These are phyloP conservation scores for Phoenix roebelenii DNA, from an alignment of 176 grass and related monocot genomes.

Conservation along the genomic window DNA sequence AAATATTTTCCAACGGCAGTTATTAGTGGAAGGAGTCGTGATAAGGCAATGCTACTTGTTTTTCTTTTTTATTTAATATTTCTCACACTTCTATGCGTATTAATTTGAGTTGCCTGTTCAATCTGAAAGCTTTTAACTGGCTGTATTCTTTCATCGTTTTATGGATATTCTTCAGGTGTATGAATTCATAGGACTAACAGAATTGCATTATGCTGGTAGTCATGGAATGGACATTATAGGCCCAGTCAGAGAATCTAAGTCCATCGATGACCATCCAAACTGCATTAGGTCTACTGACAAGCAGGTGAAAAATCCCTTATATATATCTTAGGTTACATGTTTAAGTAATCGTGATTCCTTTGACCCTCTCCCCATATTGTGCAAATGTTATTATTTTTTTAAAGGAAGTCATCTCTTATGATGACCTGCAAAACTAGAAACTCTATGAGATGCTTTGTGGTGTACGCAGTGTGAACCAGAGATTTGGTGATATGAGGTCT, in stretches of 20 bases:
- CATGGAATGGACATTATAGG: constrained; percentile 95
- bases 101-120: too few species aligned
- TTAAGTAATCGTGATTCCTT: too few species aligned
- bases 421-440: too few species aligned
- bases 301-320: constrained; percentile 15
- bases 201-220: constrained; percentile 92
- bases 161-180: constrained; percentile 36
- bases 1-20: constrained; percentile 80
- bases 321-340: too few species aligned
- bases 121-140: background rate
- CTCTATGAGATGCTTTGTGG: too few species aligned
- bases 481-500: too few species aligned
- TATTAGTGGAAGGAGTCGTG: constrained; percentile 84
- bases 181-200: constrained; percentile 81
- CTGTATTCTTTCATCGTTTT: constrained; percentile 1
- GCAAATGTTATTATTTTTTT: too few species aligned
- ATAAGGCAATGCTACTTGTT: constrained; percentile 40
- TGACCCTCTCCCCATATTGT: too few species aligned
- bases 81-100: background rate
- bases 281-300: constrained; percentile 18
- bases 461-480: too few species aligned
- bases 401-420: too few species aligned
- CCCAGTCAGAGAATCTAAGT: constrained; percentile 31
- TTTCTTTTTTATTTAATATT: background rate
- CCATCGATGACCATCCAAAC: constrained; percentile 2